Evolutionary conservation across 495 filamentous ascomycete species (phyloP).

Genomic region (Penicillium bovifimosum): DNA sequence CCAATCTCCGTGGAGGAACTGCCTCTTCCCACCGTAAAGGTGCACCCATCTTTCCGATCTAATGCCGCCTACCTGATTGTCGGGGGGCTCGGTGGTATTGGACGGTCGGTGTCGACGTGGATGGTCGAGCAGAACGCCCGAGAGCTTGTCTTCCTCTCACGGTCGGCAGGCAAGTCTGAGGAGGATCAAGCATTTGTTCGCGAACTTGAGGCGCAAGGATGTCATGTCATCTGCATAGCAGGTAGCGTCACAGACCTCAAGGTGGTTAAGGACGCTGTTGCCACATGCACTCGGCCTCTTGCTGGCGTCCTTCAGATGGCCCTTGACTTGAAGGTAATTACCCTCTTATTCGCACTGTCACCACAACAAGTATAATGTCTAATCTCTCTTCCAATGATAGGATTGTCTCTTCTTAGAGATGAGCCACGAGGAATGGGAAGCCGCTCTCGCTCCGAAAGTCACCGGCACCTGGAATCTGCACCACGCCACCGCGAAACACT

Average conservation of each 20-base stretch:
- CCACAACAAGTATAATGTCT: background rate
- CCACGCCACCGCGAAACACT: background rate
- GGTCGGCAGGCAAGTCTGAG: conserved; percentile 10
- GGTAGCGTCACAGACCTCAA: conserved; percentile 11
- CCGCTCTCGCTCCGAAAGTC: background rate
- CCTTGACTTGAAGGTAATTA: conserved; percentile 21
- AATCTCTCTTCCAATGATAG: background rate
- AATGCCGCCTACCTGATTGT: conserved; percentile 35
- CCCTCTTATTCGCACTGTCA: background rate
- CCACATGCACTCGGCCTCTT: conserved; percentile 6
- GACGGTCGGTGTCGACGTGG: conserved; percentile 49
- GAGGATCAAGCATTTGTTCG: conserved; percentile 20
- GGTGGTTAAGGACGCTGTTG: conserved; percentile 7
- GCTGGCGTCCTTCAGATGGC: conserved; percentile 28
- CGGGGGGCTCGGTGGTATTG: conserved; percentile 51
- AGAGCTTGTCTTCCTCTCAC: conserved; percentile 43
- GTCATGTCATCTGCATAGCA: conserved; percentile 7
- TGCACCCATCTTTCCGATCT: background rate
- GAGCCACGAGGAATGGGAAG: conserved; percentile 1
- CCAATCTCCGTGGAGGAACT: background rate
- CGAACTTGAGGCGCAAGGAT: conserved; percentile 29
- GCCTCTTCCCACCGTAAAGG: background rate
- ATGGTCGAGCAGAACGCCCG: conserved; percentile 51
- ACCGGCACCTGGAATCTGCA: conserved; percentile 2
- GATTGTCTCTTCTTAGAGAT: background rate